Conservation (phyloP, 164 flowering plant genomes). For the Tetrastigma voinierianum region DNA sequence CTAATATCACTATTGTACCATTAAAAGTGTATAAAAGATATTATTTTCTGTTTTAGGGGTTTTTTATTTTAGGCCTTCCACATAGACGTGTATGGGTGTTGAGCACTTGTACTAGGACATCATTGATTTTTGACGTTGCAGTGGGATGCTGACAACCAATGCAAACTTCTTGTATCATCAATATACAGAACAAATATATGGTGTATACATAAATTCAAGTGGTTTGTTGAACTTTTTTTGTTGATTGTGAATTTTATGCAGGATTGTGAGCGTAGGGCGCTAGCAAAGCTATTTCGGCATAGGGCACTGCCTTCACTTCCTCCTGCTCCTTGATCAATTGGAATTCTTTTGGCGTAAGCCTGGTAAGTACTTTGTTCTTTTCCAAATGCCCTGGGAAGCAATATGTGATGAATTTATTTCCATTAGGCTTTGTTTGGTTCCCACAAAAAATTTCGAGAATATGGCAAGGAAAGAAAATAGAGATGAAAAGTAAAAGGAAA, state of each 20-base stretch:
- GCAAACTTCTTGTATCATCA: not conserved
- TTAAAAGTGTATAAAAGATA: not conserved
- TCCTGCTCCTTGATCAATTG: slow-evolving; percentile 13
- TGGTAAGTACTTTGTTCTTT: not conserved
- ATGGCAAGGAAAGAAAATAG: too few species aligned
- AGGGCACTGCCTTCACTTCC: slow-evolving; percentile 36
- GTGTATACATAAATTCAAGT: not conserved
- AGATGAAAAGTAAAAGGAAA: too few species aligned
- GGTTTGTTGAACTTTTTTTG: not conserved
- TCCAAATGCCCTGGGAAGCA: too few species aligned
- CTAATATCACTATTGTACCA: not conserved
- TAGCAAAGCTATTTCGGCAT: slow-evolving; percentile 73
- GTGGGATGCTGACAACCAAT: not conserved
- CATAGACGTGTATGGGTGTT: too few species aligned
- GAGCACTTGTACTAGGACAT: too few species aligned
- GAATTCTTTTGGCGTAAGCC: not conserved
- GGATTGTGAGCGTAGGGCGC: slow-evolving; percentile 95
- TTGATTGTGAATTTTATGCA: slow-evolving; percentile 23
- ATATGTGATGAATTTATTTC: too few species aligned
- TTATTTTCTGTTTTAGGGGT: too few species aligned
- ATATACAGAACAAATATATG: not conserved
- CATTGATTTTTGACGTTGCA: too few species aligned
- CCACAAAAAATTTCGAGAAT: too few species aligned
- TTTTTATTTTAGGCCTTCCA: too few species aligned
- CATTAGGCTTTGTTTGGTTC: too few species aligned